phyloP scores from a whole-genome alignment of 2,329 filamentous ascomycete species.

The Endothia cerciana region DNA sequence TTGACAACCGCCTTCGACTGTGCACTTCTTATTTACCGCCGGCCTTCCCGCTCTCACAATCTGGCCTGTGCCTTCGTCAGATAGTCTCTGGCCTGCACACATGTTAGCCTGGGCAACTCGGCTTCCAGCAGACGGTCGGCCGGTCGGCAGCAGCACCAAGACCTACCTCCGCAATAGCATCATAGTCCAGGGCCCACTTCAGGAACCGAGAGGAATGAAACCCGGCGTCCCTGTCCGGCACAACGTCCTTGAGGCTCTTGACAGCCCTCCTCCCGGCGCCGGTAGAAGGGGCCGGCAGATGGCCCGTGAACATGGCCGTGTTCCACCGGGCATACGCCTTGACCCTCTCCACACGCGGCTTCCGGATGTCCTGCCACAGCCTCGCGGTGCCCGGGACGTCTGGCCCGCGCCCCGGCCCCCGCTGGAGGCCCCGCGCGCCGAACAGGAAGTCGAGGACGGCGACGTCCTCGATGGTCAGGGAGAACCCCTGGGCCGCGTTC shows the following conservation, averaged over 20 bases:
- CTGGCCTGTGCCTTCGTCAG: neutral
- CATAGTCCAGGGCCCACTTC: slow-evolving; percentile 19
- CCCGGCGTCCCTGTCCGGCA: slow-evolving; percentile 13
- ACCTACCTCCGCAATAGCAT: slow-evolving; percentile 23
- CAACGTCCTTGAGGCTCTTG: slow-evolving; percentile 15
- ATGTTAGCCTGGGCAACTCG: neutral
- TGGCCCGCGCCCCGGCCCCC: neutral
- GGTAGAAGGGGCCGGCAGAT: neutral
- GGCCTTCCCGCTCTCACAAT: neutral
- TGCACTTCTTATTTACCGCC: neutral
- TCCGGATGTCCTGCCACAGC: slow-evolving; percentile 31
- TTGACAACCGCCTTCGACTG: neutral
- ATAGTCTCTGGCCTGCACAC: neutral
- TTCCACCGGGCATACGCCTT: slow-evolving; percentile 31
- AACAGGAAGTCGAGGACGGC: slow-evolving; percentile 20
- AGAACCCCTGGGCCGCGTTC: slow-evolving; percentile 19
- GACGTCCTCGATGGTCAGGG: slow-evolving; percentile 21
- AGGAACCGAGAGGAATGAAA: slow-evolving; percentile 13
- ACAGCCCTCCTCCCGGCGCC: neutral
- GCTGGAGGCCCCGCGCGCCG: neutral
- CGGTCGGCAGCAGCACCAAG: no score
- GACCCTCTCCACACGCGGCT: slow-evolving; percentile 31
- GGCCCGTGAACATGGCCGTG: slow-evolving; percentile 19
- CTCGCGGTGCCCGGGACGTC: neutral
- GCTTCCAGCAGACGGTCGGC: no score